These are phyloP conservation scores for Exophiala lecanii-corni DNA, from an alignment of 2,329 filamentous ascomycete species.

Conservation along the genomic window DNA sequence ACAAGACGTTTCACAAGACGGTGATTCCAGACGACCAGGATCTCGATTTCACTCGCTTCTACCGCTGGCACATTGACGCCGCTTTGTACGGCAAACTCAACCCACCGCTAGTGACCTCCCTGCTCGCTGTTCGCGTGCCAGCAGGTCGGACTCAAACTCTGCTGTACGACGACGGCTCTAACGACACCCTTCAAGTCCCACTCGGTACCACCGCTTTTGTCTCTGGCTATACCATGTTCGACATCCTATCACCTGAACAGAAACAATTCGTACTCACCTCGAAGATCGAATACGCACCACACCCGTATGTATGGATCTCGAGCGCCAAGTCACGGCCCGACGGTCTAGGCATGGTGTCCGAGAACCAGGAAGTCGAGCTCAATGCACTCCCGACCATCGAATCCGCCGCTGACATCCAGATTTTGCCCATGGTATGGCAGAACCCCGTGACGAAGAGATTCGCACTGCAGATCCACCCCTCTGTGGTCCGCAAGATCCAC, in stretches of 20 bases:
- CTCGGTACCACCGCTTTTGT: conserved; percentile 74
- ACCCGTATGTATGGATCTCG: conserved; percentile 81
- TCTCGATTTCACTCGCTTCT: conserved; percentile 46
- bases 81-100: conserved; percentile 54
- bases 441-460: conserved; percentile 67
- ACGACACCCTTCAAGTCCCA: conserved; percentile 62
- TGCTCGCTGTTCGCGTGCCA: conserved; percentile 70
- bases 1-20: conserved; percentile 69
- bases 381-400: conserved; percentile 62
- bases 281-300: conserved; percentile 68
- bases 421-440: conserved; percentile 71
- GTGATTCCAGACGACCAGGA: conserved; percentile 59
- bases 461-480: conserved; percentile 70
- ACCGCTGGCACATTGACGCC: conserved; percentile 48
- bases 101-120: conserved; percentile 67
- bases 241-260: conserved; percentile 60
- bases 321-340: conserved; percentile 60
- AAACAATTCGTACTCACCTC: conserved; percentile 64
- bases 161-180: conserved; percentile 67
- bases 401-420: conserved; percentile 57
- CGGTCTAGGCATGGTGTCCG: conserved; percentile 67
- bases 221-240: conserved; percentile 66
- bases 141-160: conserved; percentile 61
- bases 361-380: conserved; percentile 57
- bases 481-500: conserved; percentile 65